These are phyloP conservation scores for Sphagnurus paluster DNA, from an alignment of 1,284 basidiomycete species.

Conservation along the genomic window DNA sequence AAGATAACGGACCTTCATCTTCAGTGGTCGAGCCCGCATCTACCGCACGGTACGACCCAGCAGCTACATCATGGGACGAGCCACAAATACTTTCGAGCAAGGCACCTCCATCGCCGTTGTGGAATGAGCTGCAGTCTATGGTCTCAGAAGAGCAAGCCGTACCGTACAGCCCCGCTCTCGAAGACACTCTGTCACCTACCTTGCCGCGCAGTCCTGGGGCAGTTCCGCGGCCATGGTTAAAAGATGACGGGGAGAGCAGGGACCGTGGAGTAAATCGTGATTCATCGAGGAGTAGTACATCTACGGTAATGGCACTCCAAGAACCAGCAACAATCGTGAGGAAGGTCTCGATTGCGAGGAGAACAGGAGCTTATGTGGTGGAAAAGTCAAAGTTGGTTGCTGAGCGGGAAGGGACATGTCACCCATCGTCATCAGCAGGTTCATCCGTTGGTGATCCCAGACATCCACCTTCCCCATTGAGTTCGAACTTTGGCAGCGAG, in stretches of 20 bases:
- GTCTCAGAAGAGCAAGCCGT: slow-evolving; percentile 19
- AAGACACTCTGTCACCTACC: slow-evolving; percentile 35
- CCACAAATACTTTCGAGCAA: background rate
- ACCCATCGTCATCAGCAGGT: slow-evolving; percentile 16
- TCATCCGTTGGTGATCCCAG: slow-evolving; percentile 13
- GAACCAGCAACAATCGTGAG: slow-evolving; percentile 47
- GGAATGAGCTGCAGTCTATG: slow-evolving; percentile 16
- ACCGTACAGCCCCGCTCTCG: slow-evolving; percentile 33
- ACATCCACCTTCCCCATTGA: slow-evolving; percentile 40
- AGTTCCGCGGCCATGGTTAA: no score
- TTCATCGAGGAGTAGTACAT: slow-evolving; percentile 47
- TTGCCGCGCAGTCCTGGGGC: slow-evolving; percentile 35
- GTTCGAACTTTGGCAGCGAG: slow-evolving; percentile 43
- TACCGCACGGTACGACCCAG: slow-evolving; percentile 24
- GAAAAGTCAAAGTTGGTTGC: slow-evolving; percentile 10
- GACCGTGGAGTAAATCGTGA: slow-evolving; percentile 39
- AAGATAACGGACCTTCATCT: slow-evolving; percentile 17
- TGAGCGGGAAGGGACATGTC: slow-evolving; percentile 9
- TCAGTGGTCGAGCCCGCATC: slow-evolving; percentile 26
- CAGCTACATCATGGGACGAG: slow-evolving; percentile 10
- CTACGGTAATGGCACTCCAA: slow-evolving; percentile 38
- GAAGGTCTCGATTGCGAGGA: slow-evolving; percentile 46
- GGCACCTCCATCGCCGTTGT: slow-evolving; percentile 11
- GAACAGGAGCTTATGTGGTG: slow-evolving; percentile 49
- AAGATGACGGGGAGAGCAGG: slow-evolving; percentile 14